phyloP scores from a whole-genome alignment of 2,329 filamentous ascomycete genomes.

The Verticillium dahliae region DNA sequence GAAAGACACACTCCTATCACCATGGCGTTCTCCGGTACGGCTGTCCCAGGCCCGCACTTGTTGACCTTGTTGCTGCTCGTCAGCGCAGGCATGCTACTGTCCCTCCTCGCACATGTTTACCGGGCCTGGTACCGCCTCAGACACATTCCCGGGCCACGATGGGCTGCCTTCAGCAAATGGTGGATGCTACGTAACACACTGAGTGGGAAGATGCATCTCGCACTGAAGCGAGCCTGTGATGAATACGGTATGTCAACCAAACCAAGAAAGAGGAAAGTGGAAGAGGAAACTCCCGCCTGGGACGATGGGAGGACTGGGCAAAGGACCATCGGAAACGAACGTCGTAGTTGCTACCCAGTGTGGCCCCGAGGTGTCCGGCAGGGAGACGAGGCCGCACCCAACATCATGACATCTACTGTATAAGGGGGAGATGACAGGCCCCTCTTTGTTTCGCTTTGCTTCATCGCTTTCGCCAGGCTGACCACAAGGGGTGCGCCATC shows the following conservation, averaged over 20 bases:
- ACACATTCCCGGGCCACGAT: slow-evolving; percentile 25
- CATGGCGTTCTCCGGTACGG: slow-evolving; percentile 2
- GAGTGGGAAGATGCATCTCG: slow-evolving; percentile 14
- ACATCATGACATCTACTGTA: neutral
- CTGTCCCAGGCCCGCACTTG: slow-evolving; percentile 2
- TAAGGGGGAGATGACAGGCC: neutral
- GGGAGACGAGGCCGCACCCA: neutral
- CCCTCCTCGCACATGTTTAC: slow-evolving; percentile 8
- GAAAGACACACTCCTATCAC: neutral
- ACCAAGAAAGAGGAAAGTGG: neutral
- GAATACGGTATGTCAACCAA: slow-evolving; percentile 8
- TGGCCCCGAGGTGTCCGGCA: neutral
- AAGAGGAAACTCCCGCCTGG: too few relatives aligned
- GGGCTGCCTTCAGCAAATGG: slow-evolving; percentile 23
- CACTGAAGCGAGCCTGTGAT: slow-evolving; percentile 12
- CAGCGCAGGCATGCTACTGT: slow-evolving; percentile 3
- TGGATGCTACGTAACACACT: slow-evolving; percentile 22
- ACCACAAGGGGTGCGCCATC: slow-evolving; percentile 5
- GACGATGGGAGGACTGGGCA: too few relatives aligned
- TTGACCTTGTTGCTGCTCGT: slow-evolving; percentile 1
- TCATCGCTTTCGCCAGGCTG: slow-evolving; percentile 9
- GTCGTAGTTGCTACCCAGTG: neutral
- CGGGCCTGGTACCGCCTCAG: slow-evolving; percentile 23
- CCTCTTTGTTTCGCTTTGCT: neutral
- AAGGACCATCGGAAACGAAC: slow-evolving; percentile 12